Base-by-base conservation (phyloP, 768 basidiomycete species). In the Gautieria morchelliformis region DNA sequence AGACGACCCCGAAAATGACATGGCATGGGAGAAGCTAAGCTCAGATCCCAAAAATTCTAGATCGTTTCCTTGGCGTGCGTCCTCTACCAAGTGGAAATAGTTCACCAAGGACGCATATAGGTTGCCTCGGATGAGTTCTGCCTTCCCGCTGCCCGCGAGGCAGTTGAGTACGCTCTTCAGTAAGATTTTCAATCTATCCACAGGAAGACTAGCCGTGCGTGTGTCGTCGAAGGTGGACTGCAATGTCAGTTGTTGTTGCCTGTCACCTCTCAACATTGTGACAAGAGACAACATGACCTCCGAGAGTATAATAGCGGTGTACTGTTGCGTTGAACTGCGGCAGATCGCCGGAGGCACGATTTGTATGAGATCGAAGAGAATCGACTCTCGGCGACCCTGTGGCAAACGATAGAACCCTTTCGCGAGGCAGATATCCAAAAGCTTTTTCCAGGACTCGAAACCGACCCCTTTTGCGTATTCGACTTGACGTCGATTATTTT, bases 41-140 rank as follows among this genome's bases (percentile, higher is more conserved):
- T 70, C 52, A 61, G 61, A 60, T 11, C 53, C 33, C 48, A 55
- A 47, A 35, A 33, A 52, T 39, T 57, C 47, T 14, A 49, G 40
- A 19, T 57, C 27, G 32, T 22, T n/a, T 14, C 54, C 15, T 35
- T 56, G 30, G 7, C 56, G 35, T 32, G 59, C 60, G 7, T 63
- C 63, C 8, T 60, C 55, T 48, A 88, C 74, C n/a, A 95, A 78
- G 65, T 93, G 86, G 42, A 95, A 72, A 65, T 92, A 94, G 69
- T 95, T 95, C 71, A 91, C 82, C 58, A 97, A 74, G 5, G 89
- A 76, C 4, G 92, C 91, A 68, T 95, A 98, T n/a, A 97, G 75
- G 66, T 98, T 97, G 7, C 95, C 95, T 24, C 94, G 85, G 17
- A 93, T 87, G 52, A 90, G 75, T 66, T 95, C 92, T 27, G 87